A percentile compares a stretch with the other conserved stretches of the same genome.
phyloP scores from a whole-genome alignment of 345 rosid genomes.

The Excoecaria agallocha region DNA sequence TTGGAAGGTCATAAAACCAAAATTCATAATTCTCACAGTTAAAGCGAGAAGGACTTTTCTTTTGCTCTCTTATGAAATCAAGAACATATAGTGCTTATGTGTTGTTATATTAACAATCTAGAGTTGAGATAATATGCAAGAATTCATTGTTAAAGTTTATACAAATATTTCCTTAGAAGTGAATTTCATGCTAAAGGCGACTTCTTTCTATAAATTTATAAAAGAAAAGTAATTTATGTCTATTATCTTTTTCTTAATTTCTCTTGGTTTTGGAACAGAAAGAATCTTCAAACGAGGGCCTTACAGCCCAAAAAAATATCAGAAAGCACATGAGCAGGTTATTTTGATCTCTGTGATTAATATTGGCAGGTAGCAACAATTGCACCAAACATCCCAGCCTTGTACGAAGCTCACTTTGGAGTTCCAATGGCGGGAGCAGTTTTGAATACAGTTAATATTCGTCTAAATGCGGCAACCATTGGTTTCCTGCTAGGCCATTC shows the following conservation, averaged over 20 bases:
- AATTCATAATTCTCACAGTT: neutral
- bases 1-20: neutral
- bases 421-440: conserved; percentile 93
- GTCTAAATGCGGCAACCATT: conserved; percentile 62
- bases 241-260: too few species aligned
- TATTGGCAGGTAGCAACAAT: conserved; percentile 66
- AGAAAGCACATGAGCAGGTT: neutral
- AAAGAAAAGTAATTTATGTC: too few species aligned
- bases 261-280: too few species aligned
- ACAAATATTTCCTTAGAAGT: too few species aligned
- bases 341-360: neutral
- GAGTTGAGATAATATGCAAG: too few species aligned
- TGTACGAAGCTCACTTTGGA: conserved; percentile 89
- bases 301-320: neutral
- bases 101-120: too few species aligned
- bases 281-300: neutral
- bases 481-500: conserved; percentile 91
- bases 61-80: too few species aligned
- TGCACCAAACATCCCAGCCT: conserved; percentile 83
- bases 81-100: too few species aligned
- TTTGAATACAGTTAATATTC: conserved; percentile 69
- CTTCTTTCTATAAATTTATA: too few species aligned
- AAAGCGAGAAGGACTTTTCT: neutral
- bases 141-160: too few species aligned
- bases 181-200: too few species aligned